phyloP scores from a whole-genome alignment of 345 rosid species.

The Gossypium australe region DNA sequence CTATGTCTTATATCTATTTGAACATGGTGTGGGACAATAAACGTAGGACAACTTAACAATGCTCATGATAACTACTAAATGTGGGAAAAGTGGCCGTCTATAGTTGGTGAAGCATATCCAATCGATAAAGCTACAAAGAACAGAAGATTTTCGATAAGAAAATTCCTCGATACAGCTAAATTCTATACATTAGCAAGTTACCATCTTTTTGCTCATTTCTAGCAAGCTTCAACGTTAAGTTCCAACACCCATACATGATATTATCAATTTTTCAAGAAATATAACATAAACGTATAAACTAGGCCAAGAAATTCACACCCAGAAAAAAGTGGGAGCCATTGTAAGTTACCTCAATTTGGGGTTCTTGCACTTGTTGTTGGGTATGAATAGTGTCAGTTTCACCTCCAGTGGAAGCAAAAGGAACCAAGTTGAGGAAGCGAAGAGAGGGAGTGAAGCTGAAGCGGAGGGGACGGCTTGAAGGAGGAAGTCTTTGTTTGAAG shows the following conservation, averaged over 20 bases:
- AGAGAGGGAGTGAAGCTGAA: constrained; percentile 25
- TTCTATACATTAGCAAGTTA: background rate
- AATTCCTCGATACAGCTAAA: background rate
- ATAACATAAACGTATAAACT: background rate
- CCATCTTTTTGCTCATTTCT: background rate
- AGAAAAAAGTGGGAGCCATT: background rate
- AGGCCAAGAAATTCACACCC: background rate
- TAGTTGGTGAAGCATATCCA: background rate
- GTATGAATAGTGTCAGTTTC: constrained; percentile 42
- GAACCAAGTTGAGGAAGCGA: constrained; percentile 38
- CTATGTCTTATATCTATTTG: background rate
- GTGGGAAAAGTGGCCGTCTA: background rate
- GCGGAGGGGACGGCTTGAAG: constrained; percentile 29
- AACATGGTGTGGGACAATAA: background rate
- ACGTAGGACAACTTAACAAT: background rate
- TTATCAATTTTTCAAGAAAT: background rate
- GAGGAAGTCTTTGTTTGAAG: constrained; percentile 31
- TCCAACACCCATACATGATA: background rate
- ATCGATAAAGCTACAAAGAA: background rate
- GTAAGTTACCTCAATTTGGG: constrained; percentile 51
- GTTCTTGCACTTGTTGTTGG: constrained; percentile 43
- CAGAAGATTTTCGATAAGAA: background rate
- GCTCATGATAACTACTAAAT: background rate
- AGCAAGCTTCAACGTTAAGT: background rate
- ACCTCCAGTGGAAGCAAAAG: constrained; percentile 55